Conservation (phyloP, 148 eudicot genomes). For the Tetragonia tetragonoides region DNA sequence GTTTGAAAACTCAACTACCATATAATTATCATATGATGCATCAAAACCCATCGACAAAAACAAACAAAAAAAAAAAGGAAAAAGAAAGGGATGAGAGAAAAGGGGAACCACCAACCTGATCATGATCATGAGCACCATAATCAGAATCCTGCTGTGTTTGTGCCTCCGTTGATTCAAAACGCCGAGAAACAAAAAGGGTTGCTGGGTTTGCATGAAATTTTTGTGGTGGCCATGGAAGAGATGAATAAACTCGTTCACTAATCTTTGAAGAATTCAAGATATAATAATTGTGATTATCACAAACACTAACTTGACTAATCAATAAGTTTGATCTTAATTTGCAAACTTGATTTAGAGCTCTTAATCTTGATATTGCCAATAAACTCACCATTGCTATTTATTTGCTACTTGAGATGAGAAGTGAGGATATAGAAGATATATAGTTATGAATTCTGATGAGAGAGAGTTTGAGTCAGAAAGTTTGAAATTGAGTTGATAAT, state of each 20-base stretch:
- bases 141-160: conserved; percentile 22
- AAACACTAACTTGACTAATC: conserved; percentile 7
- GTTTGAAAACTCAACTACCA: too few relatives aligned
- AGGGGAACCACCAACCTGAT: conserved; percentile 26
- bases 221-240: neutral
- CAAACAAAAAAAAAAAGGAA: too few relatives aligned
- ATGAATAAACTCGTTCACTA: neutral
- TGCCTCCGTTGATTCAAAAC: conserved; percentile 41
- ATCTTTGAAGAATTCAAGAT: neutral
- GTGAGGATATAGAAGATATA: too few relatives aligned
- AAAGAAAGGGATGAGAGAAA: too few relatives aligned
- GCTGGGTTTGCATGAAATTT: conserved; percentile 17
- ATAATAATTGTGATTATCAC: conserved; percentile 12
- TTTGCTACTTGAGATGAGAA: too few relatives aligned
- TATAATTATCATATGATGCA: too few relatives aligned
- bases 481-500: too few relatives aligned
- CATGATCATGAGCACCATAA: conserved; percentile 16
- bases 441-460: too few relatives aligned
- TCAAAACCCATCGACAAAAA: too few relatives aligned
- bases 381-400: neutral
- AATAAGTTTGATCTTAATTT: conserved; percentile 31
- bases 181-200: conserved; percentile 31
- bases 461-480: too few relatives aligned
- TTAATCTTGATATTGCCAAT: conserved; percentile 29
- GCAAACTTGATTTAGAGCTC: conserved; percentile 15